Conservation (phyloP, 164 flowering plant genomes). For the Amborella trichopoda region DNA sequence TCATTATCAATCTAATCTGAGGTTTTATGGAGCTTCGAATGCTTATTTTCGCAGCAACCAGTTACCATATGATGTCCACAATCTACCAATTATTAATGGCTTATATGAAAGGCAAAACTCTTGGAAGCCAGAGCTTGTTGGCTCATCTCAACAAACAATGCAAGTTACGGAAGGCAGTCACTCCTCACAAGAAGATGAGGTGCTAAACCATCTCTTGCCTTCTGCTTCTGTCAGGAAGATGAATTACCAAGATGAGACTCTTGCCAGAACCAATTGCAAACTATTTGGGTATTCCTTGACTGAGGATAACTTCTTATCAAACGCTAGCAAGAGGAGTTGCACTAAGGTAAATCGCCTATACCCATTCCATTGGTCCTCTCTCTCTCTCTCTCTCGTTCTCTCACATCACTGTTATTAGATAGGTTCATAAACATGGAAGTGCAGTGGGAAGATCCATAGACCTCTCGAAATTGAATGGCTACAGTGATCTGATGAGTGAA, state of each 20-base stretch:
- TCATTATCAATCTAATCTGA: neutral
- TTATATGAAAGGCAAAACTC: no score
- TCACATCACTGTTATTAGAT: constrained; percentile 1
- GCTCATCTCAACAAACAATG: neutral
- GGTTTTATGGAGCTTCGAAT: neutral
- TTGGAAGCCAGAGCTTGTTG: neutral
- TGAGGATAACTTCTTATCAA: constrained; percentile 33
- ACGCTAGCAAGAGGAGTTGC: constrained; percentile 62
- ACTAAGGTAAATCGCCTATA: constrained; percentile 49
- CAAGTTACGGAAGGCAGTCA: neutral
- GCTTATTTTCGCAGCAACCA: neutral
- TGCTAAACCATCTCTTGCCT: neutral
- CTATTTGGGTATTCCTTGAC: constrained; percentile 72
- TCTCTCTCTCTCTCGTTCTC: neutral
- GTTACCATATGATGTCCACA: no score
- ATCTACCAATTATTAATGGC: no score
- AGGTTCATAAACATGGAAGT: constrained; percentile 98
- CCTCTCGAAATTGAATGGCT: constrained; percentile 60
- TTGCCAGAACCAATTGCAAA: constrained; percentile 29
- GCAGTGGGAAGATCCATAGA: constrained; percentile 85
- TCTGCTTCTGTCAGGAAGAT: no score
- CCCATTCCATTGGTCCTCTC: neutral
- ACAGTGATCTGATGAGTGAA: constrained; percentile 50
- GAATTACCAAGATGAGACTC: constrained; percentile 20
- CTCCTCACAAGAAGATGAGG: neutral